phyloP scores from a whole-genome alignment of 2,329 filamentous ascomycete species.

The Venturiaceae sp. region DNA sequence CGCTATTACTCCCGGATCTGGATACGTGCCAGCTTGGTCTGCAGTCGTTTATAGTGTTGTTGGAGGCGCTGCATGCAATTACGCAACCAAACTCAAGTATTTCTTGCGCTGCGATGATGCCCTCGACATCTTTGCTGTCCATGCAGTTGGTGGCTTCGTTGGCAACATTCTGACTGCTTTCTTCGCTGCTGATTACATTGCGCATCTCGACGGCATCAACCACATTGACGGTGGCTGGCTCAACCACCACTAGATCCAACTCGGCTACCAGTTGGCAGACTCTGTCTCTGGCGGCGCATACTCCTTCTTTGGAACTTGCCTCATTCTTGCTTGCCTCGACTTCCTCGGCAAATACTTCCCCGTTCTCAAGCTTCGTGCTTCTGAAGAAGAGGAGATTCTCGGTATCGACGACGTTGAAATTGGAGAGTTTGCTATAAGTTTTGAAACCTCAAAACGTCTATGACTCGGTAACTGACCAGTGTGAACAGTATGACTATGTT shows the following conservation, averaged over 20 bases:
- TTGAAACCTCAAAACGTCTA: neutral
- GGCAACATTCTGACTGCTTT: slow-evolving; percentile 73
- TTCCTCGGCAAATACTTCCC: slow-evolving; percentile 73
- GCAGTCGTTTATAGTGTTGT: slow-evolving; percentile 70
- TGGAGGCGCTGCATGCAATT: slow-evolving; percentile 75
- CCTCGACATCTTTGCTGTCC: slow-evolving; percentile 80
- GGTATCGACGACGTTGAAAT: slow-evolving; percentile 87
- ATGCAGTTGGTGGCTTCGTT: slow-evolving; percentile 67
- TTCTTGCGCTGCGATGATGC: slow-evolving; percentile 72
- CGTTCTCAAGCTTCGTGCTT: slow-evolving; percentile 62
- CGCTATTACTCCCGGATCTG: slow-evolving; percentile 79
- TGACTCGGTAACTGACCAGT: slow-evolving; percentile 6
- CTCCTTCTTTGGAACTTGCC: slow-evolving; percentile 66
- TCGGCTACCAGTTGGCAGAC: slow-evolving; percentile 76
- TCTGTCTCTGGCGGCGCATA: slow-evolving; percentile 66
- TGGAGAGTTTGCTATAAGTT: slow-evolving; percentile 70
- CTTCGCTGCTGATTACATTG: slow-evolving; percentile 80
- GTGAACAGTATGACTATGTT: slow-evolving; percentile 68
- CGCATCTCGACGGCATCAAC: slow-evolving; percentile 64
- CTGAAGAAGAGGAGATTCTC: slow-evolving; percentile 68
- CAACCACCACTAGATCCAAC: slow-evolving; percentile 73
- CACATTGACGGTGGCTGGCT: slow-evolving; percentile 70
- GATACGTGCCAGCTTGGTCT: slow-evolving; percentile 76
- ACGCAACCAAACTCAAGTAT: slow-evolving; percentile 87
- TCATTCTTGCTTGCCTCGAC: slow-evolving; percentile 52